Evolutionary conservation across 306 rosid species (phyloP).

Genomic region (Malus orientalis): DNA sequence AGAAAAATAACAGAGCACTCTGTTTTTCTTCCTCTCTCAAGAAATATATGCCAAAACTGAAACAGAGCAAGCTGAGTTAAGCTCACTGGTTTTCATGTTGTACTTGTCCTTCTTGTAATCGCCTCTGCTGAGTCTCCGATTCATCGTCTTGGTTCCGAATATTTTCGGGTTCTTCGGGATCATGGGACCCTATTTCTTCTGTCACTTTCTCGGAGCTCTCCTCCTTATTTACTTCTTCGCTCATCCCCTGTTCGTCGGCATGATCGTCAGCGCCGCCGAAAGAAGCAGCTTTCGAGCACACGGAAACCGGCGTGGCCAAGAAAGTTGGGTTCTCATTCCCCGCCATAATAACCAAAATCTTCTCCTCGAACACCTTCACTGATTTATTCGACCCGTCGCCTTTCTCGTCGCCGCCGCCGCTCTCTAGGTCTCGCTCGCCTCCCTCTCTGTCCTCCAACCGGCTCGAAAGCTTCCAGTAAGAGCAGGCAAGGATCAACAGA

Average conservation of each 20-base stretch:
- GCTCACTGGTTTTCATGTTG: conserved; percentile 13
- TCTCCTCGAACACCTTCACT: conserved; percentile 49
- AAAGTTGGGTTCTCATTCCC: conserved; percentile 66
- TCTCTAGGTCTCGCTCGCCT: conserved; percentile 32
- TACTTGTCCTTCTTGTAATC: background rate
- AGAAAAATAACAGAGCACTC: background rate
- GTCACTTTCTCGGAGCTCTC: conserved; percentile 20
- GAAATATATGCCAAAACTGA: too few species aligned
- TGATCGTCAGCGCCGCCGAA: background rate
- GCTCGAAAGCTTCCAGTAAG: conserved; percentile 49
- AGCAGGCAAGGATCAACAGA: conserved; percentile 68
- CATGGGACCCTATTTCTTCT: conserved; percentile 13
- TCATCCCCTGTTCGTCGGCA: background rate
- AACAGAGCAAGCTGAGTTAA: too few species aligned
- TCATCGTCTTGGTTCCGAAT: conserved; percentile 4
- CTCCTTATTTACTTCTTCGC: background rate
- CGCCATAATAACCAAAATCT: conserved; percentile 82
- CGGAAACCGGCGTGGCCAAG: conserved; percentile 77
- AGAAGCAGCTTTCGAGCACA: conserved; percentile 17
- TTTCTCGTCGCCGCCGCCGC: conserved; percentile 9
- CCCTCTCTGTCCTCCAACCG: conserved; percentile 24
- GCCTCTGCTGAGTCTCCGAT: background rate
- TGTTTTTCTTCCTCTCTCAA: too few species aligned
- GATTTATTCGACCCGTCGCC: conserved; percentile 18
- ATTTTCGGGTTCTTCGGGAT: background rate